A percentile compares a stretch with the other conserved stretches of the same genome.
Evolutionary conservation across 306 rosid genomes (phyloP).

Genomic region (Geum urbanum): DNA sequence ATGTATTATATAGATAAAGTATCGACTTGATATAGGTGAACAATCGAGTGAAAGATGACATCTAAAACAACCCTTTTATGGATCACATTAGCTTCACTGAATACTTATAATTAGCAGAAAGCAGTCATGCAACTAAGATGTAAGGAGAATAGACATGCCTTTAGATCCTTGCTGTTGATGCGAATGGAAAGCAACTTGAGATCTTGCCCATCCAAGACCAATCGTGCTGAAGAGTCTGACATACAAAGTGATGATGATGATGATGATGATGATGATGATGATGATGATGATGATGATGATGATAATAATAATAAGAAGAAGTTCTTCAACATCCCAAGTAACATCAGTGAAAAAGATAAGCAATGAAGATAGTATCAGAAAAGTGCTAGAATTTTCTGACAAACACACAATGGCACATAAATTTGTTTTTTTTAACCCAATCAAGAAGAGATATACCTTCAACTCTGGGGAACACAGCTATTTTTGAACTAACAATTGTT

Average conservation of each 20-base stretch:
- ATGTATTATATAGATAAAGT: not conserved
- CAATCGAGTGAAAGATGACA: not conserved
- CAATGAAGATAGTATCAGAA: not conserved
- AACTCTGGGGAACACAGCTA: slow-evolving; percentile 62
- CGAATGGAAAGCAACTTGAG: slow-evolving; percentile 57
- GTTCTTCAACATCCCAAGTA: not conserved
- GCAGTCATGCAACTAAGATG: not conserved
- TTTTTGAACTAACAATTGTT: slow-evolving; percentile 72
- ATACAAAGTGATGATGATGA: slow-evolving; percentile 28
- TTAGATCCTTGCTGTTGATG: slow-evolving; percentile 59
- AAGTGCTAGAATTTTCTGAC: not conserved
- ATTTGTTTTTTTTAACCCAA: slow-evolving; percentile 3
- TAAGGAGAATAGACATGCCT: slow-evolving; percentile 40
- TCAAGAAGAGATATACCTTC: slow-evolving; percentile 46
- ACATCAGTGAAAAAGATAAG: not conserved
- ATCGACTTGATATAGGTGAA: not conserved
- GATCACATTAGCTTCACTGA: not conserved
- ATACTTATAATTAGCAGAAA: not conserved
- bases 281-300: too few relatives aligned
- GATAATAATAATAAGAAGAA: slow-evolving; percentile 1
- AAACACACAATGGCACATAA: not conserved
- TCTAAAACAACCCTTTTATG: not conserved
- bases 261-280: too few relatives aligned
- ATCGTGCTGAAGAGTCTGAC: slow-evolving; percentile 62
- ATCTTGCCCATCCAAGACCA: slow-evolving; percentile 77